Evolutionary conservation across 2,329 filamentous ascomycete genomes (phyloP).

Genomic region (Botrytis hyacinthi): DNA sequence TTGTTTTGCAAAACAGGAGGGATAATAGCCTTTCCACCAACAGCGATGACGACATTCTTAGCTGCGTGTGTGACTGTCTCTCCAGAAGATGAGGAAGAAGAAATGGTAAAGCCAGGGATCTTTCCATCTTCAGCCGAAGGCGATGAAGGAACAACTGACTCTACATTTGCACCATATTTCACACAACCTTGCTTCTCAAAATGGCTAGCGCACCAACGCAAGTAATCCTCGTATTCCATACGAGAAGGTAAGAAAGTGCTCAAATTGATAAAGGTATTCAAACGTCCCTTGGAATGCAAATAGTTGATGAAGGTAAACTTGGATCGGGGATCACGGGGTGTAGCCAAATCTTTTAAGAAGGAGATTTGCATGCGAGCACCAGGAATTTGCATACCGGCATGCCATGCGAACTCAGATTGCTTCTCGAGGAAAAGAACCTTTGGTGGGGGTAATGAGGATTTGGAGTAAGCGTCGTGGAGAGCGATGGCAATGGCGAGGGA

Average conservation of each 20-base stretch:
- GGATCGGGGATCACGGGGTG: slow-evolving; percentile 80
- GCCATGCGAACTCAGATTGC: slow-evolving; percentile 83
- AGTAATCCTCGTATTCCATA: slow-evolving; percentile 91
- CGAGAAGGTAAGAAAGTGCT: slow-evolving; percentile 83
- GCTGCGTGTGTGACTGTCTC: slow-evolving; percentile 42
- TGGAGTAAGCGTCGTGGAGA: slow-evolving; percentile 70
- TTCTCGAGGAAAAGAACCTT: slow-evolving; percentile 87
- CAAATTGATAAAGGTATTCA: slow-evolving; percentile 89
- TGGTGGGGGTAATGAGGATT: slow-evolving; percentile 46
- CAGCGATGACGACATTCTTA: slow-evolving; percentile 59
- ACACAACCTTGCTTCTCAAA: slow-evolving; percentile 57
- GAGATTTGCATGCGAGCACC: slow-evolving; percentile 97
- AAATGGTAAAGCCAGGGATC: slow-evolving; percentile 37
- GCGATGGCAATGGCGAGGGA: slow-evolving; percentile 87
- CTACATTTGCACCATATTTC: slow-evolving; percentile 78
- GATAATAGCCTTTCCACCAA: slow-evolving; percentile 68
- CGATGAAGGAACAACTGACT: slow-evolving; percentile 45
- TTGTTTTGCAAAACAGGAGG: slow-evolving; percentile 66
- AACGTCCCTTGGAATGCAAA: slow-evolving; percentile 73
- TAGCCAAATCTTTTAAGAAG: slow-evolving; percentile 94
- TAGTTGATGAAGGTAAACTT: slow-evolving; percentile 97
- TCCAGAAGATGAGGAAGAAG: slow-evolving; percentile 40
- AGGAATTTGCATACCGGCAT: slow-evolving; percentile 90
- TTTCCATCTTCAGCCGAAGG: slow-evolving; percentile 30
- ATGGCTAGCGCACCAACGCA: slow-evolving; percentile 83